phyloP scores from a whole-genome alignment of 305 asterid species.

The Solanum aculeatissimum region DNA sequence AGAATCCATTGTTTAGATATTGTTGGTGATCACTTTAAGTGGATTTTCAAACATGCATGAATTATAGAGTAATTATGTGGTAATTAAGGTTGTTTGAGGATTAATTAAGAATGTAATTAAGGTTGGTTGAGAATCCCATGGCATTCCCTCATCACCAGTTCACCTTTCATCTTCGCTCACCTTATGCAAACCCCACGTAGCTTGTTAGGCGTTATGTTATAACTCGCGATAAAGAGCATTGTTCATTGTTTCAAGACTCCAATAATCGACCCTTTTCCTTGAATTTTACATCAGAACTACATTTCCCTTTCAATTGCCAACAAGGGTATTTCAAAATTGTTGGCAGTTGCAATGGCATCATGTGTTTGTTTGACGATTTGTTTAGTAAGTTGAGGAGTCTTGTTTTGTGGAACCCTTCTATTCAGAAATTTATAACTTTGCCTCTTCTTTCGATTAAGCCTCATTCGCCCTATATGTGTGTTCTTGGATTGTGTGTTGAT shows the following conservation, averaged over 20 bases:
- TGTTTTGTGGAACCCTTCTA: not conserved
- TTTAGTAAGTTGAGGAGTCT: not conserved
- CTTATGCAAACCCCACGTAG: not conserved
- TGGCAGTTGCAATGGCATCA: not conserved
- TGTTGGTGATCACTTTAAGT: not conserved
- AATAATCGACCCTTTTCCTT: not conserved
- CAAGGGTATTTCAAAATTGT: not conserved
- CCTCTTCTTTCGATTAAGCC: conserved; percentile 13
- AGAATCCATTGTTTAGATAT: not conserved
- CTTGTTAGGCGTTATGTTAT: not conserved
- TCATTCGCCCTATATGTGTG: conserved; percentile 6
- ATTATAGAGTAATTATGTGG: not conserved
- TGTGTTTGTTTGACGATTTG: not conserved
- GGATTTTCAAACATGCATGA: not conserved
- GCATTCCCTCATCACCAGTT: not conserved
- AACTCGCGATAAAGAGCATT: not conserved
- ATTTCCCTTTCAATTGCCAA: not conserved
- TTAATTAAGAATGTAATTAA: no score
- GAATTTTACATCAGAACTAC: not conserved
- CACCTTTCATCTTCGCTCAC: not conserved
- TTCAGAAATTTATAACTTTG: not conserved
- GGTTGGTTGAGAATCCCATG: not conserved
- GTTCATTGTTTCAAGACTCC: not conserved
- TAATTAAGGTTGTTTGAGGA: no score
- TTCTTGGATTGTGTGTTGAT: conserved; percentile 6